phyloP scores from a whole-genome alignment of 2,329 filamentous ascomycete species.

The Orbilia blumenaviensis region DNA sequence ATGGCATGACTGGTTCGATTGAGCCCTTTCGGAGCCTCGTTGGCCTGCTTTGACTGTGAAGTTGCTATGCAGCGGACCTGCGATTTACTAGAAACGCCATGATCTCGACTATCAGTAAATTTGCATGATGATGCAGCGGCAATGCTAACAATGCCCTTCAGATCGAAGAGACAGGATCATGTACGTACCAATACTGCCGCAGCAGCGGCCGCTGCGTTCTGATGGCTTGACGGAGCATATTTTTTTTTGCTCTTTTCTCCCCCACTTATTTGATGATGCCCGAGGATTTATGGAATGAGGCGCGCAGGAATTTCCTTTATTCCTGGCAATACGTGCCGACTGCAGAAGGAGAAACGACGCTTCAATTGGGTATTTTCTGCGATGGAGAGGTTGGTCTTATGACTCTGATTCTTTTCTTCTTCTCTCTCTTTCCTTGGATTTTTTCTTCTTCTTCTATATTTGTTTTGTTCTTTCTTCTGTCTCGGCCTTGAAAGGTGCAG shows the following conservation, averaged over 20 bases:
- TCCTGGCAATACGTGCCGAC: conserved; percentile 7
- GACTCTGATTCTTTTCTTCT: not conserved
- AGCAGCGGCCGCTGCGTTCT: conserved; percentile 40
- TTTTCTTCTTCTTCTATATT: not conserved
- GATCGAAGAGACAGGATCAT: not conserved
- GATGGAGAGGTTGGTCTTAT: conserved; percentile 11
- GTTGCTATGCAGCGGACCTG: conserved; percentile 51
- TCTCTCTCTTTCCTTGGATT: not conserved
- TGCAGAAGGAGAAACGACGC: not conserved
- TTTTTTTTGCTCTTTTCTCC: conserved; percentile 5
- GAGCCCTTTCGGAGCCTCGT: conserved; percentile 61
- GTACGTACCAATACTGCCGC: conserved; percentile 35
- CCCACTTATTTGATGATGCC: not conserved
- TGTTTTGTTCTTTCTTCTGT: not conserved
- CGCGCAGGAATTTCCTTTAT: conserved; percentile 11
- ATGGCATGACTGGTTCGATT: conserved; percentile 86
- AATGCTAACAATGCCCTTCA: not conserved
- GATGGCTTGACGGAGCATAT: conserved; percentile 50
- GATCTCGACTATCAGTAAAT: conserved; percentile 12
- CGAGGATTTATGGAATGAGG: conserved; percentile 42
- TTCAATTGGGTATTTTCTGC: not conserved
- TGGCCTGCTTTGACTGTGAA: conserved; percentile 41
- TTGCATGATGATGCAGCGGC: conserved; percentile 16
- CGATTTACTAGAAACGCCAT: conserved; percentile 26
- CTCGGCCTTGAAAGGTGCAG: not conserved